A percentile compares a stretch with the other conserved stretches of the same genome.
These are phyloP conservation scores for Acacia acuminata DNA, from an alignment of 306 rosid genomes.

Conservation along the genomic window DNA sequence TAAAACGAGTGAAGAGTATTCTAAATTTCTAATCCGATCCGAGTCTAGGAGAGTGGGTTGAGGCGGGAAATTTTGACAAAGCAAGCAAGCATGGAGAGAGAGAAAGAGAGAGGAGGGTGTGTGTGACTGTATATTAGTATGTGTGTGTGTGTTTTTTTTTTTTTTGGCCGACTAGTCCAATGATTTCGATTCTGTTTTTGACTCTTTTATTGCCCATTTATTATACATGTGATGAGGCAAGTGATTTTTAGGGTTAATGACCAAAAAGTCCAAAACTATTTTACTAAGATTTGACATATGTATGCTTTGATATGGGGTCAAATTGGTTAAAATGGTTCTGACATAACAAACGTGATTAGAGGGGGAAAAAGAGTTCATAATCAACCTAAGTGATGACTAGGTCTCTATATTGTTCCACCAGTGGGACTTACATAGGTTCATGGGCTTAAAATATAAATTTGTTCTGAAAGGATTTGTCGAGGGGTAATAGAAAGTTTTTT, in stretches of 20 bases:
- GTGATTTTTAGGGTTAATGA: background rate
- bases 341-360: background rate
- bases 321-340: background rate
- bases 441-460: too few relatives aligned
- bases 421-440: too few relatives aligned
- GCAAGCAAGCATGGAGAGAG: background rate
- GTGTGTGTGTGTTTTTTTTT: too few relatives aligned
- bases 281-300: background rate
- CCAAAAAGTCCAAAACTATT: background rate
- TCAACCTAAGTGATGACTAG: background rate
- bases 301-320: background rate
- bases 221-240: background rate
- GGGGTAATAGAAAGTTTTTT: too few relatives aligned
- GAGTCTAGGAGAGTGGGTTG: constrained; percentile 41
- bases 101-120: background rate
- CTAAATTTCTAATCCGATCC: background rate
- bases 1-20: constrained; percentile 25
- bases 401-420: background rate
- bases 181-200: background rate
- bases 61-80: constrained; percentile 12
- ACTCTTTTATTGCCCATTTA: background rate
- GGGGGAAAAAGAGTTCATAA: background rate
- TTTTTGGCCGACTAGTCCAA: too few relatives aligned
- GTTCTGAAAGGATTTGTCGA: rapidly evolving
- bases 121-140: too few relatives aligned